These are phyloP conservation scores for Hemileccinum rubropunctum DNA, from an alignment of 768 basidiomycete species.

Conservation along the genomic window DNA sequence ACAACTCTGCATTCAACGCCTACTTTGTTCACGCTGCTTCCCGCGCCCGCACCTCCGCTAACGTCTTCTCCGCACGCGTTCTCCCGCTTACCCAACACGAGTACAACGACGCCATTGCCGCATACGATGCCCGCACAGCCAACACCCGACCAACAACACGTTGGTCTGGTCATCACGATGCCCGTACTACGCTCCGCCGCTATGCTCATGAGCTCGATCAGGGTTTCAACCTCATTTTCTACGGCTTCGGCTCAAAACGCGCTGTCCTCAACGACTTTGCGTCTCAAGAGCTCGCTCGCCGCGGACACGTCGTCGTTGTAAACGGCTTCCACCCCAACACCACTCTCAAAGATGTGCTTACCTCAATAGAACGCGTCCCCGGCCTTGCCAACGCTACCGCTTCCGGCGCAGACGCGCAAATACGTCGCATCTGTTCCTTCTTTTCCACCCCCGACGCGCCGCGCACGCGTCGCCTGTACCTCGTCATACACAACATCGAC, in stretches of 20 bases:
- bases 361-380: constrained; percentile 48
- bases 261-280: constrained; percentile 74
- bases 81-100: constrained; percentile 69
- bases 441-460: constrained; percentile 42
- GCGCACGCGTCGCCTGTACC: constrained; percentile 51
- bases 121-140: constrained; percentile 18
- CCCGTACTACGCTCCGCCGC: constrained; percentile 46
- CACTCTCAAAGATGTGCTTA: constrained; percentile 64
- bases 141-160: constrained; percentile 11
- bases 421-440: constrained; percentile 62
- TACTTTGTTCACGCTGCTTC: constrained; percentile 72
- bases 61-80: constrained; percentile 74
- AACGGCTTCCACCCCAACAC: constrained; percentile 77
- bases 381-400: constrained; percentile 12
- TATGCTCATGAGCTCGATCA: constrained; percentile 70
- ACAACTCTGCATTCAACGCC: constrained; percentile 65
- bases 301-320: constrained; percentile 71
- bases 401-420: constrained; percentile 53
- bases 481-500: constrained; percentile 91
- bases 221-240: constrained; percentile 87
- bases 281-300: constrained; percentile 46
- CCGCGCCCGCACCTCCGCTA: constrained; percentile 69
- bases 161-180: constrained; percentile 18
- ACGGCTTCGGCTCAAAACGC: constrained; percentile 90
- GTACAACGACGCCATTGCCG: constrained; percentile 38